These are phyloP conservation scores for Clitoria ternatea DNA, from an alignment of 306 rosid species.

Conservation along the genomic window DNA sequence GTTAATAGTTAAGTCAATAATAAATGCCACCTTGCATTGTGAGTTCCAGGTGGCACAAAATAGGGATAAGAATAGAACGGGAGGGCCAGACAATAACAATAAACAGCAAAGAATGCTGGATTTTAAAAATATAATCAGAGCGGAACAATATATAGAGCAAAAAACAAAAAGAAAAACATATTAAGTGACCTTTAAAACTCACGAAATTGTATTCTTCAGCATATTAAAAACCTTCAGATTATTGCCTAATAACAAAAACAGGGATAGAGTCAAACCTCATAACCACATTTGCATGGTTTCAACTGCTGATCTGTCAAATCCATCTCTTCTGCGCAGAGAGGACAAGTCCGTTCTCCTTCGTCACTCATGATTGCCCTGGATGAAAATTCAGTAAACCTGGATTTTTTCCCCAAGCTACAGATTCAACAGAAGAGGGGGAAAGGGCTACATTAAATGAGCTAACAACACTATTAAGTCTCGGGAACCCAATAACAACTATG, in stretches of 20 bases:
- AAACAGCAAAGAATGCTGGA: background rate
- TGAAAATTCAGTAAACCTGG: background rate
- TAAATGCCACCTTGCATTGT: background rate
- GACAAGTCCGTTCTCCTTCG: constrained; percentile 92
- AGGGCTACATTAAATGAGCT: background rate
- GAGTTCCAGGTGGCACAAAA: background rate
- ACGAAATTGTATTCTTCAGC: background rate
- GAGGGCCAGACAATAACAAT: background rate
- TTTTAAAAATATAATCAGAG: background rate
- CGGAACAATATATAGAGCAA: background rate
- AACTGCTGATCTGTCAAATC: constrained; percentile 99
- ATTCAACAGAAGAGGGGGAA: background rate
- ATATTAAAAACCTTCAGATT: constrained; percentile 4
- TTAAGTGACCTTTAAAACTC: background rate
- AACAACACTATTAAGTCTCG: background rate
- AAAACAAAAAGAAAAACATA: background rate
- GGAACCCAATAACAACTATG: background rate
- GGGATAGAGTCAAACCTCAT: constrained; percentile 52
- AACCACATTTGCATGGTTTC: constrained; percentile 97
- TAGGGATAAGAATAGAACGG: background rate
- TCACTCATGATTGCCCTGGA: constrained; percentile 85
- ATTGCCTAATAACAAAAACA: background rate
- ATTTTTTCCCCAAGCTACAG: background rate
- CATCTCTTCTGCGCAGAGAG: constrained; percentile 99
- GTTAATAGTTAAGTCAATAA: no score